Conservation (phyloP, 805 yeast genomes). For the Candida silvicultrix region DNA sequence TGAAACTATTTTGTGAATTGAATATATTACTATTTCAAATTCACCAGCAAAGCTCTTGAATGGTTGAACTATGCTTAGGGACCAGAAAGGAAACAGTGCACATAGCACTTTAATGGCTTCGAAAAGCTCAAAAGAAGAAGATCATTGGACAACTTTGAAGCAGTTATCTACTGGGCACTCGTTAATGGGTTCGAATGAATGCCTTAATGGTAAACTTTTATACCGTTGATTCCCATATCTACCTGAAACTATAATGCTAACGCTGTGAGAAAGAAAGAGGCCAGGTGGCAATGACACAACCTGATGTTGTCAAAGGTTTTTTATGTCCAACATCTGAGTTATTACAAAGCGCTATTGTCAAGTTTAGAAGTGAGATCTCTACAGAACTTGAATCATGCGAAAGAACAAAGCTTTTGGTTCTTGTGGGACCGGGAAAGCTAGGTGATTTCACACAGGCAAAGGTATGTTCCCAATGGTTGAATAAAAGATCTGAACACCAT, state of each 20-base stretch:
- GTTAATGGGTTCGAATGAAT: background rate
- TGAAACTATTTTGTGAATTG: no score
- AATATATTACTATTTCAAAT: no score
- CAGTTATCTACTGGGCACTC: background rate
- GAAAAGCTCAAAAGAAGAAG: background rate
- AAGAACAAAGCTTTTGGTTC: slow-evolving; percentile 21
- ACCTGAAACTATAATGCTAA: background rate
- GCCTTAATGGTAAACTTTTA: background rate
- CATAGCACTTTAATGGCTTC: background rate
- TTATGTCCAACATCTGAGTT: slow-evolving; percentile 27
- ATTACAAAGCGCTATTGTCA: slow-evolving; percentile 10
- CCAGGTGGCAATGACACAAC: slow-evolving; percentile 33
- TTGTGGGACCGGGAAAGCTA: slow-evolving; percentile 34
- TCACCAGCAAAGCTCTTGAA: no score
- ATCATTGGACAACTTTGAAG: background rate
- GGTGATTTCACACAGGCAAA: slow-evolving; percentile 27
- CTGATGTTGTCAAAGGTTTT: slow-evolving; percentile 36
- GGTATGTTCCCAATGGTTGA: slow-evolving; percentile 38
- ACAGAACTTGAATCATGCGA: background rate
- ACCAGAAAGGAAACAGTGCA: no score
- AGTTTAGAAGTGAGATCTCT: slow-evolving; percentile 22
- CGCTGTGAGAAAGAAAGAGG: slow-evolving; percentile 21
- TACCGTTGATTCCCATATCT: background rate
- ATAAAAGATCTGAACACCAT: background rate
- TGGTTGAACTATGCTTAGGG: no score